Percentiles rank a stretch among this genome's conserved stretches.
Evolutionary conservation across 2,329 filamentous ascomycete genomes (phyloP).

Genomic region (Amauroascus niger): DNA sequence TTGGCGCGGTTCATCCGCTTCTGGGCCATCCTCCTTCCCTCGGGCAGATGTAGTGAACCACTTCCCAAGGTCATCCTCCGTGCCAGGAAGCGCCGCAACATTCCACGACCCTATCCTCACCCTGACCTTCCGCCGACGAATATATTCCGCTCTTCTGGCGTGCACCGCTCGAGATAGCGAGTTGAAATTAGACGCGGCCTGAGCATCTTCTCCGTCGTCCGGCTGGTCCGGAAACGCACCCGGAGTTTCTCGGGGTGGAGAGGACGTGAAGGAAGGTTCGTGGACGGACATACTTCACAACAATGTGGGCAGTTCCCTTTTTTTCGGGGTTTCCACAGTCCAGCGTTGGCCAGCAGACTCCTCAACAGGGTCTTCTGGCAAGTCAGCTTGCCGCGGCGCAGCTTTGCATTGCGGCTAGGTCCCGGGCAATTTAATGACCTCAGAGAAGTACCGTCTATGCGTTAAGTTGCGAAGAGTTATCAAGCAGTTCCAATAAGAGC

Average conservation of each 20-base stretch:
- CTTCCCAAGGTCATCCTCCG: constrained; percentile 73
- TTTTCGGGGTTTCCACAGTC: background rate
- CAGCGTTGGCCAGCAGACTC: background rate
- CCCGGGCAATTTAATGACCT: no score
- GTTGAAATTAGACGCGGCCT: constrained; percentile 24
- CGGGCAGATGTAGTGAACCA: constrained; percentile 69
- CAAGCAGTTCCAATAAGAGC: background rate
- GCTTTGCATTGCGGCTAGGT: background rate
- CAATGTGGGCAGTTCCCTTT: background rate
- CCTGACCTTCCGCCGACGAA: constrained; percentile 60
- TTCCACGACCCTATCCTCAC: constrained; percentile 96
- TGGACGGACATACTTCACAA: background rate
- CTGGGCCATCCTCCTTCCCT: constrained; percentile 19
- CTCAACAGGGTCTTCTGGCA: background rate
- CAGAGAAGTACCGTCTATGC: background rate
- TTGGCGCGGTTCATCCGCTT: background rate
- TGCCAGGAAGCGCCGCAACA: constrained; percentile 71
- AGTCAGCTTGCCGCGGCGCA: constrained; percentile 2
- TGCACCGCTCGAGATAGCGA: constrained; percentile 53
- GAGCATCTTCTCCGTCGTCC: constrained; percentile 13
- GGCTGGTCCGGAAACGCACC: constrained; percentile 40
- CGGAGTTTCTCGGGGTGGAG: constrained; percentile 33
- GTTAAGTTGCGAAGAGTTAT: background rate
- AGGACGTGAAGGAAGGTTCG: background rate
- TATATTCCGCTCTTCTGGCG: constrained; percentile 69